Conservation (phyloP, 177 flowering plant genomes). For the Tripterygium wilfordii region DNA sequence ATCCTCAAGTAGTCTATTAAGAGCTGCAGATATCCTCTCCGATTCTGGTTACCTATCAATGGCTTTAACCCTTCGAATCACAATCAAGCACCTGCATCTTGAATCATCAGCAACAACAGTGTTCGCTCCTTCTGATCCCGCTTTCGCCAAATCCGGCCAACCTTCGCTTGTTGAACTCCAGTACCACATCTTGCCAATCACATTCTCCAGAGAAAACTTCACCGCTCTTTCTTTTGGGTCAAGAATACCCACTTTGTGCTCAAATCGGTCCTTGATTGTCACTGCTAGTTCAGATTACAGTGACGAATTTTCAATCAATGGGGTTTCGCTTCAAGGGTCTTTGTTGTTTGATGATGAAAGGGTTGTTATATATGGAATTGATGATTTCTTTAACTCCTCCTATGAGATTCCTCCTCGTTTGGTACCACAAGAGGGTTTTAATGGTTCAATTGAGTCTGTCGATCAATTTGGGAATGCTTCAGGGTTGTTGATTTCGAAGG, state of each 20-base stretch:
- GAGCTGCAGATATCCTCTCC: slow-evolving; percentile 15
- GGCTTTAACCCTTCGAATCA: slow-evolving; percentile 14
- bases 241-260: slow-evolving; percentile 15
- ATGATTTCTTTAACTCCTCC: slow-evolving; percentile 12
- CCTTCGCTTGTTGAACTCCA: slow-evolving; percentile 12
- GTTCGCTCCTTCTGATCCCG: slow-evolving; percentile 21
- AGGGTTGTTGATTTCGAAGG: slow-evolving; percentile 9
- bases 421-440: not conserved
- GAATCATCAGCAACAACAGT: slow-evolving; percentile 10
- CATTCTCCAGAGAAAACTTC: slow-evolving; percentile 11
- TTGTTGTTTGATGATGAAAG: slow-evolving; percentile 11
- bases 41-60: slow-evolving; percentile 16
- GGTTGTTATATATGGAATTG: slow-evolving; percentile 12
- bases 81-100: not conserved
- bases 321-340: slow-evolving; percentile 4
- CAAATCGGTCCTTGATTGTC: slow-evolving; percentile 8
- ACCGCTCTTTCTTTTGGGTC: slow-evolving; percentile 8
- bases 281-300: slow-evolving; percentile 4
- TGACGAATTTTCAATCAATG: slow-evolving; percentile 7
- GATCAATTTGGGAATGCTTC: slow-evolving; percentile 5
- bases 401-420: not conserved
- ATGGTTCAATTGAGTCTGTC: not conserved
- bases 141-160: slow-evolving; percentile 11
- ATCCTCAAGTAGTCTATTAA: not conserved
- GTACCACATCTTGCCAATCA: slow-evolving; percentile 13